Conservation (phyloP, 441 rosid species). For the Aleurites moluccanus region DNA sequence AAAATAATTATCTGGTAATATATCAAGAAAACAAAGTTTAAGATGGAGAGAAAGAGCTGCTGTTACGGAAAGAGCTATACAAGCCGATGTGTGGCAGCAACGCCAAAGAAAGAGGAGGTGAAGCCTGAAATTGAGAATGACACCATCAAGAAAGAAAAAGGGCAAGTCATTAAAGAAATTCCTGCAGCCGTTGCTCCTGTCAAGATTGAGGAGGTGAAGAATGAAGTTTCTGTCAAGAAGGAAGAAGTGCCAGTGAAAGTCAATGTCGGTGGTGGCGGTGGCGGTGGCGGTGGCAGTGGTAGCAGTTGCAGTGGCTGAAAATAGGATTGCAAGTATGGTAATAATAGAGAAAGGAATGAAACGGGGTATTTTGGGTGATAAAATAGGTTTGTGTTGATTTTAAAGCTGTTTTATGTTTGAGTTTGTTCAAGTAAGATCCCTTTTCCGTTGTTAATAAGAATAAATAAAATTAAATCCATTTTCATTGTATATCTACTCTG, state of each 20-base stretch:
- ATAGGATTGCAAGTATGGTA: neutral
- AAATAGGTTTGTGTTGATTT: neutral
- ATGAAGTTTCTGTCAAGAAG: conserved; percentile 5
- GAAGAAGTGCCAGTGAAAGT: neutral
- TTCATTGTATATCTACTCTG: too few species aligned
- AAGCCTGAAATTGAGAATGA: conserved; percentile 14
- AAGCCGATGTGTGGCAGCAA: neutral
- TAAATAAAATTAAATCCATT: too few species aligned
- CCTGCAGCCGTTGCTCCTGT: neutral
- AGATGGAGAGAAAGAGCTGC: conserved; percentile 7
- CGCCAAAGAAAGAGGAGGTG: neutral
- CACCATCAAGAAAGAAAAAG: neutral
- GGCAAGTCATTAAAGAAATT: neutral
- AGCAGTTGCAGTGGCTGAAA: neutral
- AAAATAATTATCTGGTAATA: neutral
- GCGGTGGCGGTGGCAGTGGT: too few species aligned
- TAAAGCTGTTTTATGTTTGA: too few species aligned
- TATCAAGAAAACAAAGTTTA: neutral
- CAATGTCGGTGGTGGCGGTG: too few species aligned
- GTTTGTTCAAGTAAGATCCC: neutral
- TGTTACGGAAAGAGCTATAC: neutral
- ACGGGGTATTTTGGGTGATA: neutral
- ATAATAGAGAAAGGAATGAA: neutral
- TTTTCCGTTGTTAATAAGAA: too few species aligned
- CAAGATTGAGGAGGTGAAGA: neutral